Base-by-base conservation (phyloP, 2,329 filamentous ascomycete species). In the Neopestalotiopsis sp. region DNA sequence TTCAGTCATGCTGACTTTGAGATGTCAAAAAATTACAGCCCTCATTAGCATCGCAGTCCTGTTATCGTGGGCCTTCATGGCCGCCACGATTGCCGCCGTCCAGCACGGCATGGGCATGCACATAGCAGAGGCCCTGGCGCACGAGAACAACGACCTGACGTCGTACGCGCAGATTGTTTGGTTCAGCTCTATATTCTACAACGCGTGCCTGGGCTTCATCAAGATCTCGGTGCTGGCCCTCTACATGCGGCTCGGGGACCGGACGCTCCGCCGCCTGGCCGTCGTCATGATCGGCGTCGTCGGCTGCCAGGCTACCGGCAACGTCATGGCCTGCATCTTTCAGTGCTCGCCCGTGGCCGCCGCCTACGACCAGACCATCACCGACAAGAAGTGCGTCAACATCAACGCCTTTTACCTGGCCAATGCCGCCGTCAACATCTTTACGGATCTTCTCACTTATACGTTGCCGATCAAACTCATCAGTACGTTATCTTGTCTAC, bases 131-230 rank as follows among this genome's bases (percentile, higher is more conserved):
- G 68, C 76, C 0, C 74, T 71, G 14, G 81, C 57, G 2, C 49
- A 56, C 30, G 69, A 68, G 2, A 62, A n/a, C 13, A 45, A 66
- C 14, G 73, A 74, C 69, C 61, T 72, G 67, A 70, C 70, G 7
- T 28, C 67, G 5, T 74, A 75, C 65, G n/a, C 52, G 10, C 70
- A 73, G 59, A 69, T 69, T 5, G 81, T 84, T 42, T 85, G 83
- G 81, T 74, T 81, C 58, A 84, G 78, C 70, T 83, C 84, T 24
- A 82, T 84, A 72, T 84, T 85, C 75, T 86, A 86, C 72, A 82
- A 84, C 28, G 79, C 83, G 49, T 79, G 76, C 42, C 76, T 85
- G 3, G 83, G 83, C 24, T 84, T 85, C 73, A 77, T 85, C 75
- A 86, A 86, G 72, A 77, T 81, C 34, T 85, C 83, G 1, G 81